Base-by-base conservation (phyloP, 139 green algal genomes). In the Chlorella vulgaris region DNA sequence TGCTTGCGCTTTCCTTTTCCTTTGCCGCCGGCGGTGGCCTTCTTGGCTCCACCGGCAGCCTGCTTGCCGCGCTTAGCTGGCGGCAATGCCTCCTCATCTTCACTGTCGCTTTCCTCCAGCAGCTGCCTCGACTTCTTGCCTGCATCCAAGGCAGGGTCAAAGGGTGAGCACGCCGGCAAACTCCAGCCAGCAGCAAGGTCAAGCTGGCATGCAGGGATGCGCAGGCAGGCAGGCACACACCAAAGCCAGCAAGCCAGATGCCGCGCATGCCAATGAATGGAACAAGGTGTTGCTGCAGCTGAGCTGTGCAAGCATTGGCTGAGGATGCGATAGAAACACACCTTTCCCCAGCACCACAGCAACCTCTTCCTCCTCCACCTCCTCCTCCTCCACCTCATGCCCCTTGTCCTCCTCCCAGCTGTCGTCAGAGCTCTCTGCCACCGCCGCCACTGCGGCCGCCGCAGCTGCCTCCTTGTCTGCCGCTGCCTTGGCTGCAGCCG, bases 41-140 rank as follows among this genome's bases (percentile, higher is more conserved):
- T 74, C 39, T 74, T 74, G 67, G 35, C 67, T 39, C 67, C 69
- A 2, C 18, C 69, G 3, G 15, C 65, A 3, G 24, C 39, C 29
- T n/a, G 35, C 69, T 80, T 80, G 36, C 58, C 38, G 18, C 58
- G 74, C n/a, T 69, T 71, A 38, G 74, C 58, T 3, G 61, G 58
- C 28, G 58, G 74, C 55, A 38, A 38, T 24, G 62, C 38, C 38
- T 39, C 50, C 73, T 80, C 74, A 26, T 69, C 74, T 40, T 80
- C 74, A 53, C 74, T 80, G 18, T 80, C 74, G 74, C 74, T 80
- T 15, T 80, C 74, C 21, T 70, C 74, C 58, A 80, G 38, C 28
- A 80, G 74, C 39, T 70, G 74, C 38, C 58, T 55, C 39, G 74
- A 69, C 58, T 80, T 79, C 73, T 79, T 79, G 73, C 73, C 73